Conservation (phyloP, 2,329 filamentous ascomycete genomes). For the Aspergillus alliaceus region DNA sequence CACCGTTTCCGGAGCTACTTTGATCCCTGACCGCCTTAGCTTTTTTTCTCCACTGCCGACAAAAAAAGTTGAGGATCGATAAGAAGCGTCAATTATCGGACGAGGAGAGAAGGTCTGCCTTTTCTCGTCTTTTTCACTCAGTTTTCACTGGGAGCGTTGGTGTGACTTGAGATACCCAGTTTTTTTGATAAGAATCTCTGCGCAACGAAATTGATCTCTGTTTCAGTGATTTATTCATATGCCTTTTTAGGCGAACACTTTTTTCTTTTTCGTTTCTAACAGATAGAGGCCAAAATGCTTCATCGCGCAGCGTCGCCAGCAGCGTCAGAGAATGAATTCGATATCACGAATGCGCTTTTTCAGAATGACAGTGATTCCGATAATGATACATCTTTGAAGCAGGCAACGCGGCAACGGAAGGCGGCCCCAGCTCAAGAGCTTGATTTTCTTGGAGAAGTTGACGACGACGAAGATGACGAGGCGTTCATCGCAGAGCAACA, state of each 20-base stretch:
- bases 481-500: slow-evolving; percentile 89
- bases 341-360: slow-evolving; percentile 80
- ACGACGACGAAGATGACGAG: slow-evolving; percentile 67
- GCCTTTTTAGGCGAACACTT: background rate
- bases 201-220: background rate
- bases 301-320: slow-evolving; percentile 75
- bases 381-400: slow-evolving; percentile 33
- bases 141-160: background rate
- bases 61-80: slow-evolving; percentile 15
- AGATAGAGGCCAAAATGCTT: slow-evolving; percentile 57
- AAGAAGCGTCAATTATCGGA: background rate
- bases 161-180: slow-evolving; percentile 1
- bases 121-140: background rate
- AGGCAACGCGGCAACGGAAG: slow-evolving; percentile 54
- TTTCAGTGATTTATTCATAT: background rate
- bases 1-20: slow-evolving; percentile 9
- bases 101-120: background rate
- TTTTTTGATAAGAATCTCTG: background rate
- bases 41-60: slow-evolving; percentile 18
- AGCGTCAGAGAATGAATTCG: slow-evolving; percentile 84
- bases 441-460: slow-evolving; percentile 64
- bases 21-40: slow-evolving; percentile 31
- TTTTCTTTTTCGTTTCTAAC: background rate
- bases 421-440: slow-evolving; percentile 32
- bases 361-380: slow-evolving; percentile 55